Evolutionary conservation across 192 early-diverging fungal genomes (phyloP).

Genomic region (Rhizophagus sp.): DNA sequence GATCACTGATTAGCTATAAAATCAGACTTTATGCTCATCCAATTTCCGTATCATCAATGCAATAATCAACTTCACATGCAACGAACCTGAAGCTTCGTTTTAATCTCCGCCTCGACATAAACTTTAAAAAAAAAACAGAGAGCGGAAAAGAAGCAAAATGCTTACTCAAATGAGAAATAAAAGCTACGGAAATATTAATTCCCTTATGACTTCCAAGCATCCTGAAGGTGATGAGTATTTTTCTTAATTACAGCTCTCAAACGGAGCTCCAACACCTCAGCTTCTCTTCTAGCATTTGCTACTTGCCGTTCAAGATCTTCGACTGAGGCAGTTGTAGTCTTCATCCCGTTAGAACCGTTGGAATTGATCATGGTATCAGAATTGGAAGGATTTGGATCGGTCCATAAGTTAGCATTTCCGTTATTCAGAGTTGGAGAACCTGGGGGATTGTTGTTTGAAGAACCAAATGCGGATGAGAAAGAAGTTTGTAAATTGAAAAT

Average conservation of each 20-base stretch:
- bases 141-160: not conserved
- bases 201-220: conserved; percentile 22
- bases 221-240: conserved; percentile 27
- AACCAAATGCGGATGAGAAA: conserved; percentile 15
- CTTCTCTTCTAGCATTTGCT: conserved; percentile 34
- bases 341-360: not conserved
- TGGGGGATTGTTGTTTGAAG: conserved; percentile 10
- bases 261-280: conserved; percentile 28
- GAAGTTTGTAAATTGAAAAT: conserved; percentile 30
- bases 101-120: not conserved
- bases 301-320: conserved; percentile 34
- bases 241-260: conserved; percentile 35
- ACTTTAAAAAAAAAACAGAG: not conserved
- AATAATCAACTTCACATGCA: not conserved
- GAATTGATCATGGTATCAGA: conserved; percentile 1
- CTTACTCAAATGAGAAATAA: not conserved
- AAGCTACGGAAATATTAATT: not conserved
- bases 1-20: not conserved
- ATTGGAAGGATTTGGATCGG: not conserved
- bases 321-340: conserved; percentile 4
- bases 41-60: not conserved
- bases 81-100: not conserved
- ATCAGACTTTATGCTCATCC: not conserved
- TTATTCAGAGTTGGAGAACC: conserved; percentile 6
- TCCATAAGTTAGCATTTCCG: conserved; percentile 6